Base-by-base conservation (phyloP, 805 yeast species). In the Starmerella ratchasimensis region DNA sequence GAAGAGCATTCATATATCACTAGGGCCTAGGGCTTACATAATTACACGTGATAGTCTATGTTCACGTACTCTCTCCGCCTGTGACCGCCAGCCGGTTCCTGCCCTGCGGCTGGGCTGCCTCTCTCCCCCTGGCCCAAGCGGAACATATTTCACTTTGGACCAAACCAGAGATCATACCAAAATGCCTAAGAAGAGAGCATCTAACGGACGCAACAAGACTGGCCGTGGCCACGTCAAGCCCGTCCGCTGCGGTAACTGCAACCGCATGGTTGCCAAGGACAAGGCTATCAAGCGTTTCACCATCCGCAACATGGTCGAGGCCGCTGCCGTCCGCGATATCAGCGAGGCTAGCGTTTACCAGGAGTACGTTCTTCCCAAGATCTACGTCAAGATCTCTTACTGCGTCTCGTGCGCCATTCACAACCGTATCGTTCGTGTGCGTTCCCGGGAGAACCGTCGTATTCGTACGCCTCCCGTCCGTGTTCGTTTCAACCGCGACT, bases 191-290 rank as follows among this genome's bases (percentile, higher is more conserved):
- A 90, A 90, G 97, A 88, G 99, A 86, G 84, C 97, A 71, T 84
- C 96, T 90, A 84, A 86, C 96, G 99, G 99, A 79, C 88, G 99
- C 78, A 90, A 90, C 93, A 90, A 90, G 93, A 86, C 84, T 76
- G 97, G 97, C 68, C 90, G 99, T 83, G 99, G 99, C 68, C 97
- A 90, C 94, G 95, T 82, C 71, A 82, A 81, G 72, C 93, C 94
- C 67, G 96, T 88, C 64, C 86, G 99, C 80, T 90, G 99, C 77
- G 80, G 84, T 65, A 90, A 90, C 95, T 90, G 99, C 73, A 80
- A 95, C 62, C 83, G 94, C 71, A 82, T 94, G 75, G 94, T 90
- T 61, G 96, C 98, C 67, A 90, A 90, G 81, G 99, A 90, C 70
- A 90, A 90, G 80, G 97, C 98, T 69, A 90, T 90, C 82, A 90